phyloP scores from a whole-genome alignment of 306 rosid species.

The Benincasa hispida region DNA sequence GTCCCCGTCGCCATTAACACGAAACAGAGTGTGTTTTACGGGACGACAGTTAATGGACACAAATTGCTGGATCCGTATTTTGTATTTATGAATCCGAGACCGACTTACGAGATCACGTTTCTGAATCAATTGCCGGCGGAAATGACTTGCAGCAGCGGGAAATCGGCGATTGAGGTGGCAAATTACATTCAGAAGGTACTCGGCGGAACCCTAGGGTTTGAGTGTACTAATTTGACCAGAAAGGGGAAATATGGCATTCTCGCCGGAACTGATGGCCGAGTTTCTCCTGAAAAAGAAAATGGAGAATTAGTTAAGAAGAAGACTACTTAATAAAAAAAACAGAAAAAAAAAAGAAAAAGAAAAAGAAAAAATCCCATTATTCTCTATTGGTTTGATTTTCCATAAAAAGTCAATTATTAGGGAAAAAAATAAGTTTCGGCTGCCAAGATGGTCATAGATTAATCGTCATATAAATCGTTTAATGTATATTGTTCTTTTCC shows the following conservation, averaged over 20 bases:
- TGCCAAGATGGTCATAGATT: background rate
- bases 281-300: constrained; percentile 36
- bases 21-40: constrained; percentile 69
- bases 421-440: background rate
- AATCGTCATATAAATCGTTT: background rate
- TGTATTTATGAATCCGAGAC: constrained; percentile 88
- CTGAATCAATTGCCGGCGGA: constrained; percentile 64
- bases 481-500: background rate
- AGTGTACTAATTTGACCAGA: constrained; percentile 83
- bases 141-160: constrained; percentile 64
- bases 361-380: background rate
- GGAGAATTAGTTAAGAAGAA: background rate
- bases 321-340: background rate
- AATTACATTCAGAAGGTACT: constrained; percentile 76
- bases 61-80: constrained; percentile 80
- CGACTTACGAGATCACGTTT: constrained; percentile 72
- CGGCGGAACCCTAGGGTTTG: constrained; percentile 77
- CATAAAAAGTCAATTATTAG: background rate
- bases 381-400: background rate
- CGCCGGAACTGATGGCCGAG: constrained; percentile 83
- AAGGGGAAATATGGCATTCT: constrained; percentile 71
- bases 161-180: constrained; percentile 73
- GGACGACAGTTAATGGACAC: constrained; percentile 61
- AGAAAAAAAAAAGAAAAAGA: background rate
- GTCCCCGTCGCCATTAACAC: constrained; percentile 89